Base-by-base conservation (phyloP, 345 rosid species). In the Populus simonii region DNA sequence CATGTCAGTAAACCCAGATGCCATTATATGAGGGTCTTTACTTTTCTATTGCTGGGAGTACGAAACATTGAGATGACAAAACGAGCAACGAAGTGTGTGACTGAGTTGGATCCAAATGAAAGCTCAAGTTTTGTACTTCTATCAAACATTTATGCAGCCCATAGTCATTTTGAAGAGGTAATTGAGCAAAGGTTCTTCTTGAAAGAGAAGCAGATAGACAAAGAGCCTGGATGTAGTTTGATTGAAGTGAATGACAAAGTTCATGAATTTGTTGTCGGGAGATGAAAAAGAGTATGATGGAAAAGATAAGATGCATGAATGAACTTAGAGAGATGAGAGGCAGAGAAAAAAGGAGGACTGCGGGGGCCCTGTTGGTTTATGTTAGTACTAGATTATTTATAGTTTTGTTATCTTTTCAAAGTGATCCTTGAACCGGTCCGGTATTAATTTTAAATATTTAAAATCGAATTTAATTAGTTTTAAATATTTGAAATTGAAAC, bases 171-270 rank as follows among this genome's bases (percentile, higher is more conserved):
- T 20, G 83, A 85, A 77, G 89, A 92, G 72, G 94, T 97, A 15
- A 66, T 87, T 68, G 75, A 71, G 79, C 88, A 85, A 74, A 93
- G 95, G 75, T n/a, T 79, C 83, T 78, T 74, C 63, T 84, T 93
- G 92, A 90, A 89, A 80, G 87, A 80, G 78, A 88, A 80, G 70
- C 76, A 79, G 43, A 73, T 87, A 68, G 88, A 87, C 81, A 93
- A 90, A 80, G 88, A 86, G 78, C 92, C 92, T 12, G 99, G 93
- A n/a, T 89, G 90, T 79, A 93, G 98, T 82, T 88, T 80, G 74
- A 92, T 90, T 74, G 97, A 95, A 84, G 88, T 93, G 41, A 80
- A 85, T 69, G 90, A 89, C 0, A 88, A 93, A 76, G 89, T 93
- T 83, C 91, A 90, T 27, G 97, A 93, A 86, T 93, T 93, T 79